Evolutionary conservation across 306 rosid species (phyloP), one percentile per base, ranked within the genome.

Genomic region (Quercus aquifolioides): DNA sequence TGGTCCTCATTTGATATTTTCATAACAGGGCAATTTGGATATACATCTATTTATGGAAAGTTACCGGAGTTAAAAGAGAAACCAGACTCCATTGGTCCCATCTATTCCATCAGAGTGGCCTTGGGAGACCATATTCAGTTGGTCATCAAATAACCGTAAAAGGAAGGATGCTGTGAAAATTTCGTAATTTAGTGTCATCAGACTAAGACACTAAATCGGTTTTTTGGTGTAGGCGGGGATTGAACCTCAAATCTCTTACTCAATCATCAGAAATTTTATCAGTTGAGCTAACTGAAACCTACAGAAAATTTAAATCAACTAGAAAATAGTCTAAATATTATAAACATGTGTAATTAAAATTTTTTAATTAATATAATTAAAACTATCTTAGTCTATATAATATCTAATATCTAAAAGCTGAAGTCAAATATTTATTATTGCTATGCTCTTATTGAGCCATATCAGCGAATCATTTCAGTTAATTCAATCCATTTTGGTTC

Each of bases 91-190:
- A 7, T 76, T 73, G n/a, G 69, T 80, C 78, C 84, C 88, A 49
- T 86, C 92, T 46, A 81, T 81, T 75, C 90, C 92, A 69, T 91
- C 98, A 20, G 89, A 85, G 77, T 80, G 97, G 83, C 92, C 97
- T 23, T 93, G 99, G 99, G 98, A 88, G 83, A 90, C 96, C 84
- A 84, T 91, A 74, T 93, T 93, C 77, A 84, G 86, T 76, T 96
- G 97, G 15, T 82, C 96, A 54, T 89, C 98, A 4, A 94, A 89
- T 80, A 83, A 74, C 75, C 84, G 33, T 26, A 19, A 35, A 20
- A 18, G 35, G 31, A 23, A 3, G 8, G 71, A 30, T 14, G 41
- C 46, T 31, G 21, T 64, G 21, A 3, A 31, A 64, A 64, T 64
- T 49, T 49, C 15, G 54, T 12, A 49, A 3, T 30, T n/a, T 17